Evolutionary conservation across 208 protist species (phyloP).

Genomic region (Trypanosoma brucei): DNA sequence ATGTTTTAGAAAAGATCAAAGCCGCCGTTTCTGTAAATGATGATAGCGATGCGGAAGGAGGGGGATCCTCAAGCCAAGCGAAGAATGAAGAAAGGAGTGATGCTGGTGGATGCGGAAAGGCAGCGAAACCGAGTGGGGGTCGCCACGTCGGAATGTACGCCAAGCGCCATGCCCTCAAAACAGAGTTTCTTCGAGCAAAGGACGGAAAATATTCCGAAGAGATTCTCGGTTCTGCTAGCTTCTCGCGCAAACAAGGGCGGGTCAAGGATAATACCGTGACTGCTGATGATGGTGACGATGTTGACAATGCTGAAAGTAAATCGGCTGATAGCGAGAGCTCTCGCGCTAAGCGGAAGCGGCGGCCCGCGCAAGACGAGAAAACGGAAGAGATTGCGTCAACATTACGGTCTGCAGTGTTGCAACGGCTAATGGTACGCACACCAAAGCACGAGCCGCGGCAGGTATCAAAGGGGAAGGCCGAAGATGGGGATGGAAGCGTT

Average conservation of each 20-base stretch:
- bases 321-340: too few relatives aligned
- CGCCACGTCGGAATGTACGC: constrained; percentile 78
- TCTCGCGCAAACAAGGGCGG: constrained; percentile 28
- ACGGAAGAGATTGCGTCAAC: constrained; percentile 25
- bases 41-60: constrained; percentile 13
- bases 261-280: constrained; percentile 4
- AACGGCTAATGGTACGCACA: constrained; percentile 67
- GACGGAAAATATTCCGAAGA: constrained; percentile 32
- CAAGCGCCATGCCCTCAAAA: constrained; percentile 83
- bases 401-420: constrained; percentile 61
- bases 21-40: constrained; percentile 22
- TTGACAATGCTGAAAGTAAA: neutral
- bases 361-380: constrained; percentile 12
- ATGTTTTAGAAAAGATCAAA: constrained; percentile 74
- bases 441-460: constrained; percentile 59
- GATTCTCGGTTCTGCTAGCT: constrained; percentile 59
- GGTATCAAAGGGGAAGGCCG: constrained; percentile 20
- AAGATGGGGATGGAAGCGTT: constrained; percentile 15
- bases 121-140: constrained; percentile 33
- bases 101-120: neutral
- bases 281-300: constrained; percentile 3
- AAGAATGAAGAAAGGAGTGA: constrained; percentile 3
- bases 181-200: constrained; percentile 55
- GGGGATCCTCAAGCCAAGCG: constrained; percentile 6
- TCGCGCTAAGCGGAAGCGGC: too few relatives aligned